A percentile compares a stretch with the other conserved stretches of the same genome.
Conservation (phyloP, 768 basidiomycete genomes). For the Asterophora lycoperdoides region DNA sequence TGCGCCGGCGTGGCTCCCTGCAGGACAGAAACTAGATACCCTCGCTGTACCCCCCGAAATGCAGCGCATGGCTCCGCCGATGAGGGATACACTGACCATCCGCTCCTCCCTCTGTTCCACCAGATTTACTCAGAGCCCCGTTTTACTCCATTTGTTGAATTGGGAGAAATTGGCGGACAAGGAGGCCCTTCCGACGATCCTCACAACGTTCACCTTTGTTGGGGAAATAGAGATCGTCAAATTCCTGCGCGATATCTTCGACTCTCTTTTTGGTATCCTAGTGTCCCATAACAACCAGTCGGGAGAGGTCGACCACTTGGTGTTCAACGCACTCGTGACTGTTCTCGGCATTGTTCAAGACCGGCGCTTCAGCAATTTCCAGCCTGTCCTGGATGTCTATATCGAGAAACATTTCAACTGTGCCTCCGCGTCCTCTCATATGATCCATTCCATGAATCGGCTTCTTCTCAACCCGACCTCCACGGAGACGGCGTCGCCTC, state of each 20-base stretch:
- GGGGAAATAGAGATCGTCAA: conserved; percentile 94
- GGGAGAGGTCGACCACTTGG: conserved; percentile 78
- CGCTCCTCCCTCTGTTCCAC: conserved; percentile 92
- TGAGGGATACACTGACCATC: conserved; percentile 75
- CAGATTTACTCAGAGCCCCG: conserved; percentile 84
- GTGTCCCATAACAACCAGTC: conserved; percentile 67
- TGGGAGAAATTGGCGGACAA: conserved; percentile 73
- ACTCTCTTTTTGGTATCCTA: conserved; percentile 88
- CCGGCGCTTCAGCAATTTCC: conserved; percentile 92
- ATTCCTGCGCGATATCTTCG: conserved; percentile 86
- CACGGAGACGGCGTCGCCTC: conserved; percentile 65
- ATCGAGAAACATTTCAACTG: conserved; percentile 86
- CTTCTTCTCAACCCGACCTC: conserved; percentile 72
- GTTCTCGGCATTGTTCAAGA: conserved; percentile 92
- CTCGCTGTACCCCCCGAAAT: conserved; percentile 55
- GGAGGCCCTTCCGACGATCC: conserved; percentile 62
- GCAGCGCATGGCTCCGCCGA: conserved; percentile 58
- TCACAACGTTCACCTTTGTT: conserved; percentile 86
- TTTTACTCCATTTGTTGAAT: conserved; percentile 71
- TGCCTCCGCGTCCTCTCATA: conserved; percentile 74
- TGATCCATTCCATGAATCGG: conserved; percentile 84
- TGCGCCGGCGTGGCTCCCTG: conserved; percentile 55
- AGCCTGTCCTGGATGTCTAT: conserved; percentile 89
- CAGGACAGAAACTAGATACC: conserved; percentile 59
- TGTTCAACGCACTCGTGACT: conserved; percentile 88